These are phyloP conservation scores for Cochlearia excelsa DNA, from an alignment of 345 rosid species.

Conservation along the genomic window DNA sequence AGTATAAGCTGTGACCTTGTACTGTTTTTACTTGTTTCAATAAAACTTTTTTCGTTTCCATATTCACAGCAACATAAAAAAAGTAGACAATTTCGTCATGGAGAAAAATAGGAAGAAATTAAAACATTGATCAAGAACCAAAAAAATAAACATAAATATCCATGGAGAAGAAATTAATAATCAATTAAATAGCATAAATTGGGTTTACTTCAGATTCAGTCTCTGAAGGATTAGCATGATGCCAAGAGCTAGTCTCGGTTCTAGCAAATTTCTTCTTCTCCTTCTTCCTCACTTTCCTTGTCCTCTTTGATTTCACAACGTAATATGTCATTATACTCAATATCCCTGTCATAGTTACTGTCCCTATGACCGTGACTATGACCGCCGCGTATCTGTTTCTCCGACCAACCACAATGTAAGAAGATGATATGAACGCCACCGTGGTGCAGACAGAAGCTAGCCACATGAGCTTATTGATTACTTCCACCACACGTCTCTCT, in stretches of 20 bases:
- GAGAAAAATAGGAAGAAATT: not conserved
- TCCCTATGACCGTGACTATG: conserved; percentile 69
- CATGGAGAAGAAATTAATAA: not conserved
- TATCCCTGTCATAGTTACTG: conserved; percentile 62
- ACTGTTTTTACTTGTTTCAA: no score
- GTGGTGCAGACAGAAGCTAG: conserved; percentile 86
- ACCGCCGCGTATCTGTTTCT: conserved; percentile 71
- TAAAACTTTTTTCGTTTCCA: no score
- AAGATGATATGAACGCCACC: conserved; percentile 68
- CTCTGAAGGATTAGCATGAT: conserved; percentile 40
- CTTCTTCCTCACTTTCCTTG: conserved; percentile 53
- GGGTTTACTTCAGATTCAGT: conserved; percentile 63
- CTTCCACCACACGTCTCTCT: conserved; percentile 72
- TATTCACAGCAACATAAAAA: no score
- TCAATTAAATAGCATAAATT: conserved; percentile 69
- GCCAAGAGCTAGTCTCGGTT: conserved; percentile 37
- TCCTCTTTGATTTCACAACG: conserved; percentile 62
- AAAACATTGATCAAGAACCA: conserved; percentile 17
- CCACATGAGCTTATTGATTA: conserved; percentile 95
- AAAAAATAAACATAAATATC: not conserved
- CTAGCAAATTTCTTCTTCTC: conserved; percentile 60
- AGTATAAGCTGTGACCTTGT: conserved; percentile 20
- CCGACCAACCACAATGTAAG: conserved; percentile 81
- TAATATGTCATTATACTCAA: conserved; percentile 75
- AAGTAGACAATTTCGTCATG: not conserved